Evolutionary conservation across 2,329 filamentous ascomycete species (phyloP).

Genomic region (Aureobasidium subglaciale): DNA sequence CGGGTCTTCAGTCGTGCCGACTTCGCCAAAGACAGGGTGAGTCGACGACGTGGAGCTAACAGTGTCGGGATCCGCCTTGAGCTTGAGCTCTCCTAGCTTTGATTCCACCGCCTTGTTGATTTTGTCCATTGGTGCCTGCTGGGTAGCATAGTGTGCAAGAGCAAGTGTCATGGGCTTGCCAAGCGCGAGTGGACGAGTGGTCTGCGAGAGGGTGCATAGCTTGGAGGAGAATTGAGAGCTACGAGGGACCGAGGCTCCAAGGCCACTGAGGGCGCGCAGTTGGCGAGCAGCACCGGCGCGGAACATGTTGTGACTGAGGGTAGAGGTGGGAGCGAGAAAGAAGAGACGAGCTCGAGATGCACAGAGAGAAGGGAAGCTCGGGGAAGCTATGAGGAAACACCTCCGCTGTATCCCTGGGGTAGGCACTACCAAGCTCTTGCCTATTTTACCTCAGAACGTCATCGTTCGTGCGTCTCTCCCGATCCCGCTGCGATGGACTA

Average conservation of each 20-base stretch:
- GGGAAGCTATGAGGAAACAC: not conserved
- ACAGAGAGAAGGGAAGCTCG: not conserved
- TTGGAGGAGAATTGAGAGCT: slow-evolving; percentile 34
- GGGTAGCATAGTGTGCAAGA: slow-evolving; percentile 18
- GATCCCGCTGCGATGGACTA: not conserved
- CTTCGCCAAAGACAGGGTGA: slow-evolving; percentile 35
- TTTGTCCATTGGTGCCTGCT: slow-evolving; percentile 31
- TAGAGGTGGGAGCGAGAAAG: slow-evolving; percentile 1
- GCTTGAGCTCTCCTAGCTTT: slow-evolving; percentile 45
- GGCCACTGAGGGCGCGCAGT: slow-evolving; percentile 33
- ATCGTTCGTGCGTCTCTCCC: not conserved
- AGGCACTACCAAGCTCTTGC: not conserved
- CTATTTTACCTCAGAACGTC: not conserved
- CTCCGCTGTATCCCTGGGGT: not conserved
- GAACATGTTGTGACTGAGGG: slow-evolving; percentile 29
- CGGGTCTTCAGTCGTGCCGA: slow-evolving; percentile 27
- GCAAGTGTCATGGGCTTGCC: slow-evolving; percentile 29
- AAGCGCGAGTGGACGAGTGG: slow-evolving; percentile 25
- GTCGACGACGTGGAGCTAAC: slow-evolving; percentile 53
- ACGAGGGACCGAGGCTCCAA: slow-evolving; percentile 18
- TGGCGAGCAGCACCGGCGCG: slow-evolving; percentile 38
- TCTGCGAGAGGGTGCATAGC: slow-evolving; percentile 33
- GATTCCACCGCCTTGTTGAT: slow-evolving; percentile 53
- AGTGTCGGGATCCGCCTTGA: slow-evolving; percentile 53
- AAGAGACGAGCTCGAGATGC: not conserved